A percentile compares a stretch with the other conserved stretches of the same genome.
These are phyloP conservation scores for Vigna hirtella DNA, from an alignment of 306 rosid species.

Conservation along the genomic window DNA sequence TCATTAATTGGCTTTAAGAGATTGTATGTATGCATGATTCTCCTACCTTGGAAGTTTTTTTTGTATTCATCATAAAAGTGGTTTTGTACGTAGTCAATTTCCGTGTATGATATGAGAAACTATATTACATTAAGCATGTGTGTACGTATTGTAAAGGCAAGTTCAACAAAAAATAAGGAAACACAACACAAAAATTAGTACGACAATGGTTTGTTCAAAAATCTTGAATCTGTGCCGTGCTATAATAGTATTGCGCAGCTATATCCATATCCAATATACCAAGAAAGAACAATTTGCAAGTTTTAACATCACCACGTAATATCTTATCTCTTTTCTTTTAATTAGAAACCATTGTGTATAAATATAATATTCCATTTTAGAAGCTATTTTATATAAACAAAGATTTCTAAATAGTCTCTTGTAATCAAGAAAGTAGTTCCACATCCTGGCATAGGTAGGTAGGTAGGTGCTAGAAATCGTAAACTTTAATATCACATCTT, in stretches of 20 bases:
- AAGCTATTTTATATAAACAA: background rate
- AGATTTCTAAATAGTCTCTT: background rate
- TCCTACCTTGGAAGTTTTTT: background rate
- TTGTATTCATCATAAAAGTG: slow-evolving; percentile 28
- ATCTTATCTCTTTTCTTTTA: background rate
- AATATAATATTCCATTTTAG: background rate
- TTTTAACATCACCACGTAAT: background rate
- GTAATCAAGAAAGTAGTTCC: background rate
- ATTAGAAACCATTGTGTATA: background rate
- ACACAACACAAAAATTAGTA: background rate
- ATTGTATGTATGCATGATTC: slow-evolving; percentile 25
- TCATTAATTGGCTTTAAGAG: slow-evolving; percentile 35
- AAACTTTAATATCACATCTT: background rate
- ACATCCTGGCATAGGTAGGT: background rate
- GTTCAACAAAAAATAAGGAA: slow-evolving; percentile 10
- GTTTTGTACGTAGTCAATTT: slow-evolving; percentile 25
- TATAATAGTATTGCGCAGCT: background rate
- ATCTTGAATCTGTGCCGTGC: background rate
- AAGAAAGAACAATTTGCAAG: background rate
- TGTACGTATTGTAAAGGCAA: slow-evolving; percentile 16
- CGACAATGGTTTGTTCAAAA: slow-evolving; percentile 16
- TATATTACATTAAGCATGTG: slow-evolving; percentile 13
- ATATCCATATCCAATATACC: background rate
- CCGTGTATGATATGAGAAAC: slow-evolving; percentile 36
- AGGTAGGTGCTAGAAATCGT: background rate